Evolutionary conservation across 2,329 filamentous ascomycete species (phyloP), one percentile per base, ranked within the genome.

Genomic region (Neopestalotiopsis clavispora): DNA sequence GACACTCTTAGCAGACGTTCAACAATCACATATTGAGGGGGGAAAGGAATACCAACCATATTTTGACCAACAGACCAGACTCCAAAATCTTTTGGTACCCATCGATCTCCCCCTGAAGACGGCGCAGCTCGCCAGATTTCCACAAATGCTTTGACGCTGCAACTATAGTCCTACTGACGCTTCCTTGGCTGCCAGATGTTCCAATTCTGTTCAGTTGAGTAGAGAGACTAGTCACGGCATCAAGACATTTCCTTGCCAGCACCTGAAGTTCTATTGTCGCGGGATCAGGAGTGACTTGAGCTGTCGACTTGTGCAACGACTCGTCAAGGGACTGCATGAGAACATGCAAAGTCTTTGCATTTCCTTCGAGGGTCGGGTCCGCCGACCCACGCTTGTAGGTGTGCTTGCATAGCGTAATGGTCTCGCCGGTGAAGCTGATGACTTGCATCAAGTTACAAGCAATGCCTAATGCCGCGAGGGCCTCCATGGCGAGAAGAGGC

Each of bases 401-500:
- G 17, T 32, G 6, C 57, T 32, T 59, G 23, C 57, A 59, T 3
- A 13, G 2, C 0, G 23, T 13, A 4, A 59, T 59, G 57, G 30
- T 34, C 6, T 59, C 57, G 20, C 57, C 57, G 3, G 57, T 32
- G 12, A 59, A 13, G 12, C 57, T 59, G 57, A 59, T 59, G 57
- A 59, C 57, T 59, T 59, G 57, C 57, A 59, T 59, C 30, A 59
- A 20, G 6, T 59, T 13, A 3, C 57, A 59, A 28, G 57, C 57
- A 28, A 59, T 59, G 4, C 57, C 3, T 17, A 59, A 9, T 34
- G 57, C 57, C 30, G 20, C 6, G 23, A 59, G 57, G 2, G 57
- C 7, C 0, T 59, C 57, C 57, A 59, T 59, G 4, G 2, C 17
- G 6, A 20, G 10, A 6, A 38, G 34, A 38, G 34, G 10, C 6